phyloP scores from a whole-genome alignment of 257 asterid genomes.

The Solanum tarijense region DNA sequence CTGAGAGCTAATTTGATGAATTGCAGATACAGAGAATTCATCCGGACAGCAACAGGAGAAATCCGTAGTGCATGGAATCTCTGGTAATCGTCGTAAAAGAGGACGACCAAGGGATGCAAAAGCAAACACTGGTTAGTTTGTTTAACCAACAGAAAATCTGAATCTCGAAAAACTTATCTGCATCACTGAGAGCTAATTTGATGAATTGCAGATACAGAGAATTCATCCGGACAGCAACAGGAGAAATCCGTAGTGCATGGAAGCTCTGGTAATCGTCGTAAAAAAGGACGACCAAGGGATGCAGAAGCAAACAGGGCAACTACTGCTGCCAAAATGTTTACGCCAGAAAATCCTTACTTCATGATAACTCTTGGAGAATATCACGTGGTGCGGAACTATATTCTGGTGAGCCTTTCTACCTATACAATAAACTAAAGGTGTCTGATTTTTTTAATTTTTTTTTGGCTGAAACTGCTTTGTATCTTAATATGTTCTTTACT shows the following conservation, averaged over 20 bases:
- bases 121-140: background rate
- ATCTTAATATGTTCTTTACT: background rate
- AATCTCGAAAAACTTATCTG: background rate
- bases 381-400: background rate
- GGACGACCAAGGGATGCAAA: background rate
- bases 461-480: background rate
- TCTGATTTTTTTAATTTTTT: background rate
- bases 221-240: background rate
- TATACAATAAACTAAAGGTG: background rate
- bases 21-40: background rate
- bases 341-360: background rate
- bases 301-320: background rate
- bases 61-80: background rate
- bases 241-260: background rate
- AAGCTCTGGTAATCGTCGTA: background rate
- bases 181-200: background rate
- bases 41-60: background rate
- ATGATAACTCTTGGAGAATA: background rate
- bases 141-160: no score
- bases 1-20: background rate
- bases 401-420: constrained; percentile 10
- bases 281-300: background rate
- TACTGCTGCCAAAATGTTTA: background rate
- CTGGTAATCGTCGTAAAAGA: background rate
- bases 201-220: background rate